These are phyloP conservation scores for Debaryomycetaceae sp. DNA, from an alignment of 1,139 yeast species.

Conservation along the genomic window DNA sequence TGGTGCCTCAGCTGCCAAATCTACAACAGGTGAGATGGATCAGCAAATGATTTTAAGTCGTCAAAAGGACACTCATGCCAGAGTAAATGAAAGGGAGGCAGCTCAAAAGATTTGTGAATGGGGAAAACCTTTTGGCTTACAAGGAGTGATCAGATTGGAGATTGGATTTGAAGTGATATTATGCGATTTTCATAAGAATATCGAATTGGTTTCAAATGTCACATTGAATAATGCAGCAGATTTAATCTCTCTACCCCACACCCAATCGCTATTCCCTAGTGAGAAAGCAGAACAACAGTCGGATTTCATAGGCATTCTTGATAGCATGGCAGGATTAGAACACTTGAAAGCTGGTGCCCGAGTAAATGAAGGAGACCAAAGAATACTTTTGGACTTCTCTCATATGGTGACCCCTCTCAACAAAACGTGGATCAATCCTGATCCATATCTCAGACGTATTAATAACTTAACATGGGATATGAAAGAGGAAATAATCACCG, in stretches of 20 bases:
- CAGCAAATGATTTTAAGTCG: slow-evolving; percentile 45
- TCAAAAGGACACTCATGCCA: slow-evolving; percentile 17
- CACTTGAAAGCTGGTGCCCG: slow-evolving; percentile 38
- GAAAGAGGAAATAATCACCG: slow-evolving; percentile 27
- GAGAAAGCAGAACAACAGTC: slow-evolving; percentile 17
- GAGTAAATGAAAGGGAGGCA: slow-evolving; percentile 35
- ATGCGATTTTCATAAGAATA: slow-evolving; percentile 42
- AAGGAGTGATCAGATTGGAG: slow-evolving; percentile 53
- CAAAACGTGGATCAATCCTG: slow-evolving; percentile 41
- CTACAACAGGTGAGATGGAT: slow-evolving; percentile 52
- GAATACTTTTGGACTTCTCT: slow-evolving; percentile 47
- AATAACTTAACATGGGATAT: slow-evolving; percentile 29
- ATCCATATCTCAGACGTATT: slow-evolving; percentile 45
- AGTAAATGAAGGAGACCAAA: slow-evolving; percentile 42
- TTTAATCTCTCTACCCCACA: slow-evolving; percentile 30
- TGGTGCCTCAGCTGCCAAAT: slow-evolving; percentile 60
- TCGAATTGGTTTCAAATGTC: slow-evolving; percentile 41
- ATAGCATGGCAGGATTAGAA: slow-evolving; percentile 34
- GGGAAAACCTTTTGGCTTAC: slow-evolving; percentile 46
- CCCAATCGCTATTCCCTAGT: slow-evolving; percentile 6
- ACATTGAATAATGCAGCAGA: slow-evolving; percentile 33
- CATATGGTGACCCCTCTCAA: slow-evolving; percentile 49
- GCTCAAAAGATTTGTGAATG: slow-evolving; percentile 45
- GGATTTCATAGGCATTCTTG: slow-evolving; percentile 16
- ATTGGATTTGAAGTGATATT: slow-evolving; percentile 53